Conservation (phyloP, 805 yeast genomes). For the Jamesozyma piceae region DNA sequence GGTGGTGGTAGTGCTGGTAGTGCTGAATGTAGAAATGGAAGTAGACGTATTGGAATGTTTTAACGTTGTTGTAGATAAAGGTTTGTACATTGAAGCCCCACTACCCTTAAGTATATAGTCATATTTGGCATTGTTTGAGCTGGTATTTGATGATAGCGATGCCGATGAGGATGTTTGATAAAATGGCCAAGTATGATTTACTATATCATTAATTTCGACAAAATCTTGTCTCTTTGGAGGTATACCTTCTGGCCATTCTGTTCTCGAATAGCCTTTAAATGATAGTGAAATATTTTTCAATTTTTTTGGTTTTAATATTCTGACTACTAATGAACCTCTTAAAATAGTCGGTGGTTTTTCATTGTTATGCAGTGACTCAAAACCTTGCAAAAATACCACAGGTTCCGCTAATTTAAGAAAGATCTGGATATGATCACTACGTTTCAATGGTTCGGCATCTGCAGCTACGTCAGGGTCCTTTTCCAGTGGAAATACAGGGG, state of each 20-base stretch:
- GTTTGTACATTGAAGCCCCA: conserved; percentile 15
- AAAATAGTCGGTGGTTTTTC: conserved; percentile 69
- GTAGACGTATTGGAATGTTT: background rate
- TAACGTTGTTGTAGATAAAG: conserved; percentile 1
- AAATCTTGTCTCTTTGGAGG: conserved; percentile 75
- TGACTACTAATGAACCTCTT: conserved; percentile 66
- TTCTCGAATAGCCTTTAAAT: conserved; percentile 60
- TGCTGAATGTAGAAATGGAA: background rate
- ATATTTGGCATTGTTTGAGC: background rate
- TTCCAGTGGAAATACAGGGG: conserved; percentile 45
- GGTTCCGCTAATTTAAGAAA: conserved; percentile 74
- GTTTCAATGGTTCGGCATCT: conserved; percentile 42
- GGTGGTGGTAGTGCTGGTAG: background rate
- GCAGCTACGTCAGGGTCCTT: conserved; percentile 38
- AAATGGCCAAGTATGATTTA: conserved; percentile 88
- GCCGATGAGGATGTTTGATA: conserved; percentile 31
- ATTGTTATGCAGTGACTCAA: conserved; percentile 51
- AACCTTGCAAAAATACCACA: conserved; percentile 73
- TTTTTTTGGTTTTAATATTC: conserved; percentile 63
- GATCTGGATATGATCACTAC: conserved; percentile 57
- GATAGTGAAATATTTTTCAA: conserved; percentile 53
- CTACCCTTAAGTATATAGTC: conserved; percentile 9
- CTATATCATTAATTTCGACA: conserved; percentile 53
- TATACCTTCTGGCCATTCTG: conserved; percentile 98
- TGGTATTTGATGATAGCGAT: background rate